A percentile compares a stretch with the other conserved stretches of the same genome.
Conservation (phyloP, 1,139 yeast genomes). For the Taphrina betulina region DNA sequence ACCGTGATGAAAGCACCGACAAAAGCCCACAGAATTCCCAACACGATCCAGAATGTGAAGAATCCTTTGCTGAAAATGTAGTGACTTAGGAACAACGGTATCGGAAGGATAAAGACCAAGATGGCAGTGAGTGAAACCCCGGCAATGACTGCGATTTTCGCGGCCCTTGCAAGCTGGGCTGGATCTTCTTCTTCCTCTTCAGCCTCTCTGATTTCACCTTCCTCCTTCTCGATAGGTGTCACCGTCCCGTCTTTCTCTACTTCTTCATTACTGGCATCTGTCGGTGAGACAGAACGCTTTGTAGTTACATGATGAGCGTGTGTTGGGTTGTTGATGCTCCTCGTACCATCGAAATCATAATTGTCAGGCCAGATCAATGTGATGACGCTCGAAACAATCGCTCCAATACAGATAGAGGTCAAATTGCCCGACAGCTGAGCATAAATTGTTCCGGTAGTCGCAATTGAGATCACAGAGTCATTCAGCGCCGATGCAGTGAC, state of each 20-base stretch:
- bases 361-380: slow-evolving; percentile 45
- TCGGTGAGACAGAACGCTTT: neutral
- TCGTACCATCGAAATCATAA: slow-evolving; percentile 46
- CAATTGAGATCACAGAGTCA: slow-evolving; percentile 37
- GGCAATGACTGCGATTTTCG: slow-evolving; percentile 39
- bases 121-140: slow-evolving; percentile 42
- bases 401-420: slow-evolving; percentile 41
- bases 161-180: slow-evolving; percentile 33
- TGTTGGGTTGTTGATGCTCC: slow-evolving; percentile 40
- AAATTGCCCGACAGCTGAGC: slow-evolving; percentile 48
- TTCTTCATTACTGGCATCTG: neutral
- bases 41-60: slow-evolving; percentile 48
- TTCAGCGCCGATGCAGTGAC: slow-evolving; percentile 38
- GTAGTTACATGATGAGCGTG: neutral
- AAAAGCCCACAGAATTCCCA: slow-evolving; percentile 48
- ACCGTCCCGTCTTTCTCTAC: slow-evolving; percentile 13
- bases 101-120: slow-evolving; percentile 43
- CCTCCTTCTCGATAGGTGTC: slow-evolving; percentile 1
- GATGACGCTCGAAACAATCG: slow-evolving; percentile 9
- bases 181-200: slow-evolving; percentile 23
- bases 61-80: slow-evolving; percentile 45
- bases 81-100: slow-evolving; percentile 46
- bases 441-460: slow-evolving; percentile 42
- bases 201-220: slow-evolving; percentile 10
- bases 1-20: slow-evolving; percentile 45